Percentiles rank a stretch among this genome's conserved stretches.
Conservation (phyloP, 2,329 filamentous ascomycete species). For the Alternaria atra region DNA sequence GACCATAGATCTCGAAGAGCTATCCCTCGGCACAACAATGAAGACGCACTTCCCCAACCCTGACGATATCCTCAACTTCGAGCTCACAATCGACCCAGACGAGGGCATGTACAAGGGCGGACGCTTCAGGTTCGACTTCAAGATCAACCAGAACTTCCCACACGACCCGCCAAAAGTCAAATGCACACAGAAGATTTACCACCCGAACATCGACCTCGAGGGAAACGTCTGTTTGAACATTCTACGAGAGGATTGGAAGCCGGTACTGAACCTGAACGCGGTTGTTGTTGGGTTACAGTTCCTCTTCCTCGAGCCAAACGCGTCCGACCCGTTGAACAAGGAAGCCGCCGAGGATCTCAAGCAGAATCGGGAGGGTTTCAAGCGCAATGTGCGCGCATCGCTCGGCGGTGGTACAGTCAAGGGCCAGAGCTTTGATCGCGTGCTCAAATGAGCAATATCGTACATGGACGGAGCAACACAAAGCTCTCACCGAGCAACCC, state of each 20-base stretch:
- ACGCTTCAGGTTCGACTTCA: slow-evolving; percentile 87
- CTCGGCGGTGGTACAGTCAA: slow-evolving; percentile 84
- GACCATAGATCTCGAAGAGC: slow-evolving; percentile 76
- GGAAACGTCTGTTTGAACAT: slow-evolving; percentile 99
- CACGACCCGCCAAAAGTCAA: slow-evolving; percentile 98
- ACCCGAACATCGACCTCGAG: slow-evolving; percentile 97
- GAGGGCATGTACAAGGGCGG: slow-evolving; percentile 90
- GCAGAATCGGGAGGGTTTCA: slow-evolving; percentile 85
- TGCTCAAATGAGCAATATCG: slow-evolving; percentile 66
- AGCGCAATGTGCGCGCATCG: slow-evolving; percentile 83
- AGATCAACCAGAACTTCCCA: slow-evolving; percentile 93
- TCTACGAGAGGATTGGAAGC: slow-evolving; percentile 97
- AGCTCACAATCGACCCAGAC: slow-evolving; percentile 82
- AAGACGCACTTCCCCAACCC: slow-evolving; percentile 81
- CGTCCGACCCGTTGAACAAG: slow-evolving; percentile 97
- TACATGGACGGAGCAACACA: background rate
- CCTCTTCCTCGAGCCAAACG: slow-evolving; percentile 96
- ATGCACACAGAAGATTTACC: slow-evolving; percentile 98
- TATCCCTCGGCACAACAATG: slow-evolving; percentile 82
- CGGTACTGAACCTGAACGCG: slow-evolving; percentile 93
- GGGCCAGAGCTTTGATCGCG: slow-evolving; percentile 78
- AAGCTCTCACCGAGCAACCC: background rate
- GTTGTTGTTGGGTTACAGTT: slow-evolving; percentile 97
- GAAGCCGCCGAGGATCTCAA: slow-evolving; percentile 94
- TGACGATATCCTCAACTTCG: slow-evolving; percentile 87